Percentiles rank a stretch among this genome's conserved stretches.
Conservation (phyloP, 1,284 basidiomycete species). For the Cutaneotrichosporon cavernicola region DNA sequence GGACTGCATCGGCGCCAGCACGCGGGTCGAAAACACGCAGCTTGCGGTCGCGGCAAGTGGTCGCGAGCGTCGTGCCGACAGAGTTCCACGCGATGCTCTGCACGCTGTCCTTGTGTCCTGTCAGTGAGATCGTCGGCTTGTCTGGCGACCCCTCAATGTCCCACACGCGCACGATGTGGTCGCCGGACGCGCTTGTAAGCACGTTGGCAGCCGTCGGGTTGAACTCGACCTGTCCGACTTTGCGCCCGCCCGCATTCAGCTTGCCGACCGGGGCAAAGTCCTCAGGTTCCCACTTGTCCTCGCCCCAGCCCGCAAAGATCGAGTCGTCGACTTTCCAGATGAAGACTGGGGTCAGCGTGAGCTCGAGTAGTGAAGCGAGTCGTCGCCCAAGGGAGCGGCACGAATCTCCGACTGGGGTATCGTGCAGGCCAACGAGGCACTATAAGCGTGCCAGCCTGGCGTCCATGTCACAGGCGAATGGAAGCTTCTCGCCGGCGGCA, state of each 20-base stretch:
- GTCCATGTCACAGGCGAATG: neutral
- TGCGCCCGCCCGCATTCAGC: slow-evolving; percentile 60
- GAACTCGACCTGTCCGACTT: slow-evolving; percentile 92
- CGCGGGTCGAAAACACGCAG: slow-evolving; percentile 86
- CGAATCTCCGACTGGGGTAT: neutral
- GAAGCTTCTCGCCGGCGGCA: neutral
- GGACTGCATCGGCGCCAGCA: slow-evolving; percentile 72
- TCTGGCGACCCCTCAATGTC: slow-evolving; percentile 73
- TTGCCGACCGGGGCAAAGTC: slow-evolving; percentile 73
- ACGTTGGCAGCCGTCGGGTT: slow-evolving; percentile 88
- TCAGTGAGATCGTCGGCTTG: slow-evolving; percentile 61
- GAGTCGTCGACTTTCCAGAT: slow-evolving; percentile 78
- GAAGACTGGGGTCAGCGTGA: slow-evolving; percentile 56
- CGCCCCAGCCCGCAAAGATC: slow-evolving; percentile 79
- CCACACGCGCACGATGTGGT: slow-evolving; percentile 87
- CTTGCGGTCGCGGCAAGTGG: slow-evolving; percentile 88
- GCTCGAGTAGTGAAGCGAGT: neutral
- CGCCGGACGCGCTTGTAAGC: slow-evolving; percentile 81
- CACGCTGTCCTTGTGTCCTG: slow-evolving; percentile 81
- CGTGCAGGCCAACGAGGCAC: neutral
- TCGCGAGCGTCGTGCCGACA: slow-evolving; percentile 68
- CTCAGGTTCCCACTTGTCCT: slow-evolving; percentile 73
- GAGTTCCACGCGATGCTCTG: slow-evolving; percentile 83
- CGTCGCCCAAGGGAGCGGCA: neutral
- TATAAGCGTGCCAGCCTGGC: neutral